Conservation (phyloP, 768 basidiomycete genomes). For the Lactarius quietus region DNA sequence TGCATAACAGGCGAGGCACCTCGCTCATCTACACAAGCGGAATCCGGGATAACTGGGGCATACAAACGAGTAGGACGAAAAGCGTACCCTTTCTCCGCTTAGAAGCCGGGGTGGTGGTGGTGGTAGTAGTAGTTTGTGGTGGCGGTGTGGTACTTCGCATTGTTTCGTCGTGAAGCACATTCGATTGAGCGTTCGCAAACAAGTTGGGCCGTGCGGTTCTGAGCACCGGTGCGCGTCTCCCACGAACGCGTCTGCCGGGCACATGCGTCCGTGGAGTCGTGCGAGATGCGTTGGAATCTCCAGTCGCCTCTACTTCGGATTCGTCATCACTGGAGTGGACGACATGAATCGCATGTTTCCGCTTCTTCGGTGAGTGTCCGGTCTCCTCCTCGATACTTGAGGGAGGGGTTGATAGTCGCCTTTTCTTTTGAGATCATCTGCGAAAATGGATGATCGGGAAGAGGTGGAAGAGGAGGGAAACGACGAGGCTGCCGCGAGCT, state of each 20-base stretch:
- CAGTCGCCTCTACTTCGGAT: constrained; percentile 47
- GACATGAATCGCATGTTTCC: constrained; percentile 21
- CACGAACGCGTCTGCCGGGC: constrained; percentile 20
- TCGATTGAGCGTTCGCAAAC: neutral
- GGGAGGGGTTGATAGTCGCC: constrained; percentile 21
- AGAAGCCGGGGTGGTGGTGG: constrained; percentile 8
- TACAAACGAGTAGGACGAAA: neutral
- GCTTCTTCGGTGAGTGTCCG: constrained; percentile 16
- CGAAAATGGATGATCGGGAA: constrained; percentile 15
- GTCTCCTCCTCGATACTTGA: constrained; percentile 19
- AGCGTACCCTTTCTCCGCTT: constrained; percentile 20
- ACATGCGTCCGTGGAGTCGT: constrained; percentile 16
- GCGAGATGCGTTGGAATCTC: constrained; percentile 31
- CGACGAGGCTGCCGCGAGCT: constrained; percentile 14
- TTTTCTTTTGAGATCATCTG: constrained; percentile 10
- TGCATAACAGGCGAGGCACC: neutral
- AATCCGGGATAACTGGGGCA: neutral
- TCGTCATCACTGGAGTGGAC: constrained; percentile 36
- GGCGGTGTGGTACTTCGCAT: constrained; percentile 16
- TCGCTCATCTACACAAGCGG: constrained; percentile 4
- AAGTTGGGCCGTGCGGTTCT: neutral
- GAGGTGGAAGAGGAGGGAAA: constrained; percentile 18
- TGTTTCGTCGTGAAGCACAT: constrained; percentile 2
- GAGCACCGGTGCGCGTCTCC: constrained; percentile 3
- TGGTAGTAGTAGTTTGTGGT: neutral